Evolutionary conservation across 306 rosid species (phyloP).

Genomic region (Dalbergia cultrata): DNA sequence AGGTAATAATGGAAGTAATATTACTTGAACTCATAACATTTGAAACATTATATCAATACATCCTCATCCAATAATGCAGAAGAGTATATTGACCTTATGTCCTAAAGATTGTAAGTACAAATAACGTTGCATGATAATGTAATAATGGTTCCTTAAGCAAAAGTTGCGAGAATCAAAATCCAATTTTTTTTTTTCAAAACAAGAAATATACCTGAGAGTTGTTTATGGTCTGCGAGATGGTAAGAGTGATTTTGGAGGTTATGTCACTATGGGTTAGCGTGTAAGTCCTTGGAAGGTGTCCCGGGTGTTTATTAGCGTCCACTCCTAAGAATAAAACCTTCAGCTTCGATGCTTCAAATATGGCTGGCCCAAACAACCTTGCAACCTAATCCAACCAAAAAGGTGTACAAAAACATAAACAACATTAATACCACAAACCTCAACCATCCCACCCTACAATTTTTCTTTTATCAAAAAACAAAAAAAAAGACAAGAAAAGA

Average conservation of each 20-base stretch:
- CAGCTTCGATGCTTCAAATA: constrained; percentile 79
- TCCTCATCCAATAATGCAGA: too few relatives aligned
- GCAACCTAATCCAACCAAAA: constrained; percentile 59
- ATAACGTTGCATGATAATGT: too few relatives aligned
- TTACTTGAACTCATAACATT: too few relatives aligned
- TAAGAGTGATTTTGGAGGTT: constrained; percentile 74
- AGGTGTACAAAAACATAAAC: background rate
- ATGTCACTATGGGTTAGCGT: constrained; percentile 84
- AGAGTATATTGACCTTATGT: too few relatives aligned
- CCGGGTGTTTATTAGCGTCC: constrained; percentile 76
- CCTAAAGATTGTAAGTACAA: too few relatives aligned
- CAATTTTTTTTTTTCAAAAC: background rate
- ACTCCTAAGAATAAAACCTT: constrained; percentile 79
- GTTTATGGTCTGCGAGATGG: constrained; percentile 71
- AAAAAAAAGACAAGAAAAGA: background rate
- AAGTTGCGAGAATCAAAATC: background rate
- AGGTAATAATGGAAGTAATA: too few relatives aligned
- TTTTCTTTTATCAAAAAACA: background rate
- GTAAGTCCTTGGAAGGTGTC: constrained; percentile 71
- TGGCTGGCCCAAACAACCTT: constrained; percentile 76
- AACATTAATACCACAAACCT: background rate
- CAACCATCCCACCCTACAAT: too few relatives aligned
- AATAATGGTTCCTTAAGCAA: too few relatives aligned
- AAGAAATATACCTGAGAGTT: constrained; percentile 61
- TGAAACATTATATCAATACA: too few relatives aligned